These are phyloP conservation scores for Taphrina flavorubra DNA, from an alignment of 1,139 yeast genomes.

Conservation along the genomic window DNA sequence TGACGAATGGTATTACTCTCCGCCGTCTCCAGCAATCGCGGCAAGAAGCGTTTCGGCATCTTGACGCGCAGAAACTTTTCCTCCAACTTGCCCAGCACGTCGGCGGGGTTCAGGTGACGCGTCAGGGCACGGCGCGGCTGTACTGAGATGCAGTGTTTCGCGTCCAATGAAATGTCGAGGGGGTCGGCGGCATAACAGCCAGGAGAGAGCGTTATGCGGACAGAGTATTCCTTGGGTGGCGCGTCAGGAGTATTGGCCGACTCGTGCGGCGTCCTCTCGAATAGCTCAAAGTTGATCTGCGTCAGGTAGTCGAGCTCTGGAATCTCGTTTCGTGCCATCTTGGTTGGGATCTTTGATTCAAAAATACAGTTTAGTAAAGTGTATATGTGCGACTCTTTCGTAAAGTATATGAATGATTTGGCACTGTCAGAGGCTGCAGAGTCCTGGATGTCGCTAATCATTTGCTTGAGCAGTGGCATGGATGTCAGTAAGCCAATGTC, in stretches of 20 bases:
- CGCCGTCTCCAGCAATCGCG: conserved; percentile 49
- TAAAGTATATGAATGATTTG: conserved; percentile 86
- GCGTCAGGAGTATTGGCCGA: conserved; percentile 60
- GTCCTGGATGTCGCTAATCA: conserved; percentile 75
- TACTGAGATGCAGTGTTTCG: conserved; percentile 94
- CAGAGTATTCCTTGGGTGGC: conserved; percentile 74
- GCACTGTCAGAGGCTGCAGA: conserved; percentile 81
- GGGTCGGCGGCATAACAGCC: conserved; percentile 99
- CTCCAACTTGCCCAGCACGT: conserved; percentile 80
- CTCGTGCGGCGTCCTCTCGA: conserved; percentile 57
- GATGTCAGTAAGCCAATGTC: conserved; percentile 96
- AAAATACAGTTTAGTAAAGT: conserved; percentile 87
- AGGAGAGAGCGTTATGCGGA: conserved; percentile 87
- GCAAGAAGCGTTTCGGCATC: conserved; percentile 87
- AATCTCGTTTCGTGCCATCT: conserved; percentile 88
- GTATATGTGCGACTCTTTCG: conserved; percentile 96
- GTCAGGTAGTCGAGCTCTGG: conserved; percentile 96
- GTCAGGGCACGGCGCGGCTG: conserved; percentile 89
- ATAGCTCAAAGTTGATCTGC: conserved; percentile 90
- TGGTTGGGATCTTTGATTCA: conserved; percentile 93
- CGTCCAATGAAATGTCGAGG: conserved; percentile 92
- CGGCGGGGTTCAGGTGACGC: conserved; percentile 89
- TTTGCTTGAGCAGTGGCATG: conserved; percentile 89
- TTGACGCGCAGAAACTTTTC: conserved; percentile 85
- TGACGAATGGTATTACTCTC: conserved; percentile 24